A percentile compares a stretch with the other conserved stretches of the same genome.
These are phyloP conservation scores for Ophiostoma piceae DNA, from an alignment of 2,329 filamentous ascomycete genomes.

Conservation along the genomic window DNA sequence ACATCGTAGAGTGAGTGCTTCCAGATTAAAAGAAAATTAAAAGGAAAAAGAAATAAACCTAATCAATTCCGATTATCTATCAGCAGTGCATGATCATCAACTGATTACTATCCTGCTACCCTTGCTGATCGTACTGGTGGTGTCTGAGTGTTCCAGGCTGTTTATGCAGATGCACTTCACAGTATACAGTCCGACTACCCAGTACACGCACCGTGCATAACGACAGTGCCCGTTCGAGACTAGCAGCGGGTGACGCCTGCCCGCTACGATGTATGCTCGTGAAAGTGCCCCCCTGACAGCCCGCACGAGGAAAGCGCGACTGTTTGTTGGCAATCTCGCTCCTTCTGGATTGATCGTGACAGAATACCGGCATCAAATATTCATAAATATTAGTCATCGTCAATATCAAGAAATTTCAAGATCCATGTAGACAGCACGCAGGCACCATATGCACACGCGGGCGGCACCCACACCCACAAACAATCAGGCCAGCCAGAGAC, in stretches of 20 bases:
- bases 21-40: too few species aligned
- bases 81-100: too few species aligned
- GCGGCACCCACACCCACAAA: not conserved
- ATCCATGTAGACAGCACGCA: not conserved
- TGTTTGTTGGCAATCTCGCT: not conserved
- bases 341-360: not conserved
- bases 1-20: too few species aligned
- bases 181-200: not conserved
- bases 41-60: too few species aligned
- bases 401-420: not conserved
- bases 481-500: not conserved
- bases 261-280: not conserved
- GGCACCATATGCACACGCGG: slow-evolving; percentile 9
- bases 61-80: too few species aligned
- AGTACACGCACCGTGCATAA: not conserved
- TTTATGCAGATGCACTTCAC: not conserved
- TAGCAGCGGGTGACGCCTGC: not conserved
- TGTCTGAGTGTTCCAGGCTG: not conserved
- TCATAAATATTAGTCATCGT: not conserved
- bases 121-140: not conserved
- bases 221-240: not conserved
- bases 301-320: not conserved
- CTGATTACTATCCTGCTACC: not conserved
- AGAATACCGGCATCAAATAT: not conserved
- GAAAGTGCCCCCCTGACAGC: not conserved